Conservation (phyloP, 2,329 filamentous ascomycete genomes). For the Exophiala dermatitidis region DNA sequence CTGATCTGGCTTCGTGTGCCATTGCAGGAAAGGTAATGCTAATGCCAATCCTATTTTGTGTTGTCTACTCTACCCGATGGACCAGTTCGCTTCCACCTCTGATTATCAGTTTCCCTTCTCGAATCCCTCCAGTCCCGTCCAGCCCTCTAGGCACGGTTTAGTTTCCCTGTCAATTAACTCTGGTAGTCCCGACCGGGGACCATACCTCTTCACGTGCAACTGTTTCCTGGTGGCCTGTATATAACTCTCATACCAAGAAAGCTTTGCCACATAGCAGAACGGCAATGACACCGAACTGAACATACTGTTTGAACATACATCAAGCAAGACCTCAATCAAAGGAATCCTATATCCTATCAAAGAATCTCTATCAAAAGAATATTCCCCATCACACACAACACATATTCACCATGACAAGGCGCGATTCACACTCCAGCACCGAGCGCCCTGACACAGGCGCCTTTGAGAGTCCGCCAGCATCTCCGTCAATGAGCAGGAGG, state of each 20-base stretch:
- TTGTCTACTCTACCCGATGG: too few species aligned
- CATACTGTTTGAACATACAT: not conserved
- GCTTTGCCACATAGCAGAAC: not conserved
- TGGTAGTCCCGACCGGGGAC: not conserved
- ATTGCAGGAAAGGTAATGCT: not conserved
- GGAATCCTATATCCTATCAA: not conserved
- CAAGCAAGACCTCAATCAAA: not conserved
- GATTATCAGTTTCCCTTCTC: not conserved
- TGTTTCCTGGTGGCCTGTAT: not conserved
- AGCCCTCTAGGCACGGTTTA: not conserved
- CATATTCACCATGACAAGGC: slow-evolving; percentile 4
- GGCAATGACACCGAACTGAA: too few species aligned
- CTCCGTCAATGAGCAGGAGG: not conserved
- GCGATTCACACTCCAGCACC: not conserved
- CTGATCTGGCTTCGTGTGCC: not conserved
- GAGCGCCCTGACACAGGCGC: not conserved
- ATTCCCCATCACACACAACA: not conserved
- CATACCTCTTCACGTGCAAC: not conserved
- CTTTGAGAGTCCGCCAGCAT: not conserved
- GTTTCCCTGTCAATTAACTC: not conserved
- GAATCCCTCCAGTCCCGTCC: not conserved
- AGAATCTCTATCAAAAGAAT: not conserved
- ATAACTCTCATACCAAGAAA: not conserved
- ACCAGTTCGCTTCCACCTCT: not conserved
- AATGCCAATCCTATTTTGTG: not conserved